A percentile compares a stretch with the other conserved stretches of the same genome.
These are phyloP conservation scores for Ophiocordyceps australis DNA, from an alignment of 2,329 filamentous ascomycete genomes.

Conservation along the genomic window DNA sequence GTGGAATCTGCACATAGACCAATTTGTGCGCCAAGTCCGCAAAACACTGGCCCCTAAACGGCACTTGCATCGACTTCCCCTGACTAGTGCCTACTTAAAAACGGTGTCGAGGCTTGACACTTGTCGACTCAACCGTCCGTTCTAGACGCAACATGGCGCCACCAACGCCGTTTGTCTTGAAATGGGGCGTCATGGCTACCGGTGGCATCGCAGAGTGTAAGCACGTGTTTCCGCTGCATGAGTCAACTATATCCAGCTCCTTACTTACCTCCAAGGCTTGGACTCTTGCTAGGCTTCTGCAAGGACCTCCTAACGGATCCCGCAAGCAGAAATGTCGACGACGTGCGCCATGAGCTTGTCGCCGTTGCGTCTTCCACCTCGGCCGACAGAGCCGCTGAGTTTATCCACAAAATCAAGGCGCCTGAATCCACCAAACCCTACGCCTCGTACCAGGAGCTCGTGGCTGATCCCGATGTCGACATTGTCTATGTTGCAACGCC, in stretches of 20 bases:
- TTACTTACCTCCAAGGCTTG: background rate
- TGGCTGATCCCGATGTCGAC: constrained; percentile 61
- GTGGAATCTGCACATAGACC: too few relatives aligned
- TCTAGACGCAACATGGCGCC: too few relatives aligned
- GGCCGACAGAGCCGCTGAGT: constrained; percentile 47
- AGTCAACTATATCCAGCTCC: too few relatives aligned
- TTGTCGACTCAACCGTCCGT: too few relatives aligned
- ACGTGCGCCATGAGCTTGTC: constrained; percentile 59
- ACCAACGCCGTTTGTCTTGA: constrained; percentile 28
- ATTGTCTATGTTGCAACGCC: constrained; percentile 82
- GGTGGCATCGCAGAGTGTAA: constrained; percentile 38
- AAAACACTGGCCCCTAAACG: too few relatives aligned
- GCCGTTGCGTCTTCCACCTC: constrained; percentile 70
- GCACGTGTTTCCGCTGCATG: background rate
- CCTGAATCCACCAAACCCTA: constrained; percentile 53
- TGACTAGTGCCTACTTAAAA: too few relatives aligned
- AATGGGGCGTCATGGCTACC: constrained; percentile 44
- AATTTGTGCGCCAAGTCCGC: too few relatives aligned
- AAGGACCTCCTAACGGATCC: constrained; percentile 67
- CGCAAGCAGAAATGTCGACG: constrained; percentile 44
- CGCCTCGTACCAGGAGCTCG: constrained; percentile 67
- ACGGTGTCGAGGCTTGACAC: too few relatives aligned
- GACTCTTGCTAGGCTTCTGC: constrained; percentile 34
- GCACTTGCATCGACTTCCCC: too few relatives aligned
- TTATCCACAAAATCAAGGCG: constrained; percentile 54